Conservation (phyloP, 352 stramenopile genomes). For the Pythium periplocum region DNA sequence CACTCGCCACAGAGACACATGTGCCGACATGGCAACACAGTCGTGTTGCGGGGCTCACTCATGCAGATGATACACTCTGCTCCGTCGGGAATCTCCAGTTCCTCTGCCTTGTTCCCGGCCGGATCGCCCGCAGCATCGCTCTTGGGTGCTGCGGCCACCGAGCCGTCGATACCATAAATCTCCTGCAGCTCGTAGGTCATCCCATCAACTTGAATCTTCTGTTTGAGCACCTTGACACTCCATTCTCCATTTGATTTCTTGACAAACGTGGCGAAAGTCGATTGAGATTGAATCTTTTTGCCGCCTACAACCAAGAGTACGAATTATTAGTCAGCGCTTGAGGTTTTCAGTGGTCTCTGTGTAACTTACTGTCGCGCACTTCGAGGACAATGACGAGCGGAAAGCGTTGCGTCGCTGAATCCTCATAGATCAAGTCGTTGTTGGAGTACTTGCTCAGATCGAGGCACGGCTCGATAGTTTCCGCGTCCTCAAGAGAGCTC, state of each 20-base stretch:
- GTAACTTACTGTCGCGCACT: constrained; percentile 36
- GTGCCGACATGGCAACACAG: constrained; percentile 78
- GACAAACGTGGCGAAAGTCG: constrained; percentile 73
- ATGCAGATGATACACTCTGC: constrained; percentile 87
- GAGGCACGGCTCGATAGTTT: constrained; percentile 10
- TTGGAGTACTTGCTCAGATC: constrained; percentile 34
- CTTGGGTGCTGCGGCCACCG: constrained; percentile 41
- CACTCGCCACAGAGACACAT: constrained; percentile 85
- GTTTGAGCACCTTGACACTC: constrained; percentile 77
- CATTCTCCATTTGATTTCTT: constrained; percentile 37
- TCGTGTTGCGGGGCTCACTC: constrained; percentile 76
- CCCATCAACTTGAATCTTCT: constrained; percentile 69
- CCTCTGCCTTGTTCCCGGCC: constrained; percentile 19
- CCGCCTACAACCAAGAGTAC: not conserved
- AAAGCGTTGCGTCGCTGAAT: constrained; percentile 22
- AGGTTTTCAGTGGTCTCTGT: not conserved
- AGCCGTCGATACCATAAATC: constrained; percentile 84
- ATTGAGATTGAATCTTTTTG: constrained; percentile 59
- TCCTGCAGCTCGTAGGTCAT: constrained; percentile 85
- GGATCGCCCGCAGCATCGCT: constrained; percentile 7
- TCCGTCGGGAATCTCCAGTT: constrained; percentile 68
- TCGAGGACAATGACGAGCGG: constrained; percentile 70
- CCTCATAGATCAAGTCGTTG: constrained; percentile 44
- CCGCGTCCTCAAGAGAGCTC: constrained; percentile 16
- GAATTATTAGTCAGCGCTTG: not conserved